Evolutionary conservation across 768 basidiomycete species (phyloP), one percentile per base, ranked within the genome.

Genomic region (Neoboletus magnificus): DNA sequence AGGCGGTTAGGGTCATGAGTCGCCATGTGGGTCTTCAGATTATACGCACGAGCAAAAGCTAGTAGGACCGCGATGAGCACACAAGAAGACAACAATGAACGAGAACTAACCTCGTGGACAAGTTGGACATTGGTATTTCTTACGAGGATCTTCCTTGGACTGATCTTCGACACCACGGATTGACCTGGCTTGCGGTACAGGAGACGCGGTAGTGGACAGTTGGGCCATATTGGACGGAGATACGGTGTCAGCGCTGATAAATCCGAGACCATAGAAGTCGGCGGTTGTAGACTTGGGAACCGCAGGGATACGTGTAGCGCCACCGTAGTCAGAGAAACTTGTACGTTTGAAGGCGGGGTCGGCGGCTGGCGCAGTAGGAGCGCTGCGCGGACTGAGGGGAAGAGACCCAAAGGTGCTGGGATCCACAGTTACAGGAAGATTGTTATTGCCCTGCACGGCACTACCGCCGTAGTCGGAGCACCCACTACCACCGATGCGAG

Each of bases 11-110:
- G 94, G 69, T 96, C 92, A 72, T 98, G 94, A 4, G 94, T 98
- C 25, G 89, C 88, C 82, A 91, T 86, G 71, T 97, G 94, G 0
- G 94, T 95, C 77, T 98, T 98, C 55, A 98, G 74, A 65, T 98
- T 98, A 73, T 91, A 97, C 3, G 93, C 93, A 27, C 94, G 79
- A 12, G 93, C 94, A 63, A 98, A 98, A 1, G 89, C 95, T 89
- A 55, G 50, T 30, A 58, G 37, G 30, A 30, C 5, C 5, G 13
- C 1, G 9, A 20, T 63, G 33, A 71, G 55, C 4, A 43, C 37
- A 39, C 29, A 27, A 22, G 5, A n/a, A 1, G 11, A 20, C 5
- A 30, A 27, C 12, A 25, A 37, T 18, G 15, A 53, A 40, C 42
- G 30, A 16, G 54, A 37, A 57, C 71, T 1, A 57, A 91, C 90